A percentile compares a stretch with the other conserved stretches of the same genome.
phyloP scores from a whole-genome alignment of 371 early-diverging fungal genomes.

The Mucor indicus region DNA sequence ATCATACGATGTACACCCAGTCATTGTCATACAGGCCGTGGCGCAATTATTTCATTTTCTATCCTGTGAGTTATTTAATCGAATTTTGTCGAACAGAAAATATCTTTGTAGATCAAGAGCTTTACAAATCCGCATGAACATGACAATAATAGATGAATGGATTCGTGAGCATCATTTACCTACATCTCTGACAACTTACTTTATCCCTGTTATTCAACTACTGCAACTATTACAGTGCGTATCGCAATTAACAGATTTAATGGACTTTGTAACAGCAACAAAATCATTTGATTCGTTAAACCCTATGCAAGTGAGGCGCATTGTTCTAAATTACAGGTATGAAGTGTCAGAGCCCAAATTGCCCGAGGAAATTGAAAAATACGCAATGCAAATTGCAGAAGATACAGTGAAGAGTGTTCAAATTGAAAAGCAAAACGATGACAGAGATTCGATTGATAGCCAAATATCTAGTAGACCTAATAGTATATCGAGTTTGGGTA shows the following conservation, averaged over 20 bases:
- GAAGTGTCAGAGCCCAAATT: slow-evolving; percentile 77
- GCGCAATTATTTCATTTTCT: slow-evolving; percentile 74
- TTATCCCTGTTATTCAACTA: slow-evolving; percentile 71
- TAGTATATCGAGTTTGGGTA: slow-evolving; percentile 37
- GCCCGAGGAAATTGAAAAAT: slow-evolving; percentile 69
- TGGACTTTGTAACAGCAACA: slow-evolving; percentile 69
- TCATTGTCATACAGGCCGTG: slow-evolving; percentile 66
- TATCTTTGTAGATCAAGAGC: slow-evolving; percentile 80
- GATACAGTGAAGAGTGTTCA: slow-evolving; percentile 54
- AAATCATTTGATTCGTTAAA: slow-evolving; percentile 65
- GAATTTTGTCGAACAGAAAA: slow-evolving; percentile 69
- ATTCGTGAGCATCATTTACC: slow-evolving; percentile 58
- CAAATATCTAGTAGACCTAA: slow-evolving; percentile 25
- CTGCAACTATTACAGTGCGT: slow-evolving; percentile 81
- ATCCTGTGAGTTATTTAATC: slow-evolving; percentile 83
- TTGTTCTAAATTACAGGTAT: slow-evolving; percentile 76
- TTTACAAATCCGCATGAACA: slow-evolving; percentile 81
- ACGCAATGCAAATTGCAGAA: slow-evolving; percentile 65
- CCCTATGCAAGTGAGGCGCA: slow-evolving; percentile 67
- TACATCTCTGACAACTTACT: slow-evolving; percentile 32
- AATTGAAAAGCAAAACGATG: slow-evolving; percentile 18
- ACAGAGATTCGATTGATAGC: too few relatives aligned
- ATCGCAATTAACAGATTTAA: slow-evolving; percentile 65
- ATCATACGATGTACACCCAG: slow-evolving; percentile 63
- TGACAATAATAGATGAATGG: slow-evolving; percentile 83